These are phyloP conservation scores for Hemileia vastatrix DNA, from an alignment of 1,284 basidiomycete genomes.

Conservation along the genomic window DNA sequence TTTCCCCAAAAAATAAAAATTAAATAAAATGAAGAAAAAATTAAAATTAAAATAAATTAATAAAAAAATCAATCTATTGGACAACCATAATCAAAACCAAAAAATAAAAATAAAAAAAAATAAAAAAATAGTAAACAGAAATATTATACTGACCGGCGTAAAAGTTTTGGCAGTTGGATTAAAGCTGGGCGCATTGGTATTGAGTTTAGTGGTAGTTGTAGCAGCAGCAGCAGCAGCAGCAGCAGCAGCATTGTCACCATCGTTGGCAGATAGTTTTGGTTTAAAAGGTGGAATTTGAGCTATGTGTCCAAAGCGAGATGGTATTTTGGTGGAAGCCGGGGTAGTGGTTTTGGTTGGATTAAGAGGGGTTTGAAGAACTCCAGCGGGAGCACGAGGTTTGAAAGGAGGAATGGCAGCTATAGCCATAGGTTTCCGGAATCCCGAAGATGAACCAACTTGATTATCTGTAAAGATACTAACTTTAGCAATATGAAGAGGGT, in stretches of 20 bases:
- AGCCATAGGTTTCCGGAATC: constrained; percentile 2
- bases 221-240: constrained; percentile 15
- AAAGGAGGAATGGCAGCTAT: constrained; percentile 19
- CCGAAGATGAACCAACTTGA: constrained; percentile 14
- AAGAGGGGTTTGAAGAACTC: constrained; percentile 7
- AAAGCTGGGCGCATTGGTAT: constrained; percentile 35
- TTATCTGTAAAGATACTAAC: no score
- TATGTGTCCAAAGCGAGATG: constrained; percentile 51
- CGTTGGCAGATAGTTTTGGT: constrained; percentile 47
- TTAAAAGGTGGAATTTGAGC: constrained; percentile 87
- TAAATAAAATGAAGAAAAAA: no score
- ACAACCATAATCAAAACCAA: not conserved
- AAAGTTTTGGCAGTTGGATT: constrained; percentile 32
- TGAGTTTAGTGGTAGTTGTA: constrained; percentile 30
- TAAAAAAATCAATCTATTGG: no score
- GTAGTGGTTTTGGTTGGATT: constrained; percentile 38
- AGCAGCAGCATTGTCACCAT: constrained; percentile 8
- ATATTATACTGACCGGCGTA: constrained; percentile 30
- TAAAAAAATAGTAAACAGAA: no score
- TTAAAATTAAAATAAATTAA: no score
- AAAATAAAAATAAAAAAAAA: not conserved
- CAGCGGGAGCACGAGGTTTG: constrained; percentile 20
- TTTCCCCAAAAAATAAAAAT: no score
- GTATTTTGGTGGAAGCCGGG: not conserved
- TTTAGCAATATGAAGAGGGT: no score